phyloP scores from a whole-genome alignment of 179 eudicot genomes.

The Silene coronaria region DNA sequence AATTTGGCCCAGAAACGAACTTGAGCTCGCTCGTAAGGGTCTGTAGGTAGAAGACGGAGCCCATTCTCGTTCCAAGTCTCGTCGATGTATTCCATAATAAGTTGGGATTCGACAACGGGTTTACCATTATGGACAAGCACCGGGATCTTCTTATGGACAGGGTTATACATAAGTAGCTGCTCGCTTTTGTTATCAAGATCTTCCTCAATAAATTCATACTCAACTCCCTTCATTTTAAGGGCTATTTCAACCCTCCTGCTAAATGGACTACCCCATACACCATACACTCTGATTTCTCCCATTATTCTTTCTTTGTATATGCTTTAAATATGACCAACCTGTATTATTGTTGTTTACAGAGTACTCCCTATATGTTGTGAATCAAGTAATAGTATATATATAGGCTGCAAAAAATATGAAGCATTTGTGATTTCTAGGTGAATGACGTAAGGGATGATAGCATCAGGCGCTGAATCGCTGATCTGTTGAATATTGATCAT shows the following conservation, averaged over 20 bases:
- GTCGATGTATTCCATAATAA: slow-evolving; percentile 27
- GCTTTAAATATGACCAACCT: not conserved
- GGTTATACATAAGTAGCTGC: slow-evolving; percentile 11
- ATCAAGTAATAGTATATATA: too few species aligned
- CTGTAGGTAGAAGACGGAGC: slow-evolving; percentile 13
- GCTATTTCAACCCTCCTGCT: slow-evolving; percentile 23
- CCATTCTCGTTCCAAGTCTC: slow-evolving; percentile 14
- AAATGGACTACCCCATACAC: slow-evolving; percentile 18
- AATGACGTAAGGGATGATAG: too few species aligned
- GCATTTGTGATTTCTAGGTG: too few species aligned
- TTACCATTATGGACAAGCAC: slow-evolving; percentile 18
- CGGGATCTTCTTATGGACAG: slow-evolving; percentile 15
- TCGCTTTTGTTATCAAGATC: slow-evolving; percentile 17
- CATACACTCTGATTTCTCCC: slow-evolving; percentile 16
- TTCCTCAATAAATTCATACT: slow-evolving; percentile 18
- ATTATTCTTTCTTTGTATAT: not conserved
- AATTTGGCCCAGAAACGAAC: slow-evolving; percentile 26
- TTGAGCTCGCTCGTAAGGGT: slow-evolving; percentile 22
- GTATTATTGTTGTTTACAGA: too few species aligned
- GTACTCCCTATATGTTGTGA: too few species aligned
- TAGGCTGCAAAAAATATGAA: too few species aligned
- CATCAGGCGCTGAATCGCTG: too few species aligned
- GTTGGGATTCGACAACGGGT: slow-evolving; percentile 18
- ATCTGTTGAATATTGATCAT: too few species aligned
- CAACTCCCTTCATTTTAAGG: slow-evolving; percentile 19